Evolutionary conservation across 805 yeast species (phyloP), one percentile per base, ranked within the genome.

Genomic region (Spathaspora boniae): DNA sequence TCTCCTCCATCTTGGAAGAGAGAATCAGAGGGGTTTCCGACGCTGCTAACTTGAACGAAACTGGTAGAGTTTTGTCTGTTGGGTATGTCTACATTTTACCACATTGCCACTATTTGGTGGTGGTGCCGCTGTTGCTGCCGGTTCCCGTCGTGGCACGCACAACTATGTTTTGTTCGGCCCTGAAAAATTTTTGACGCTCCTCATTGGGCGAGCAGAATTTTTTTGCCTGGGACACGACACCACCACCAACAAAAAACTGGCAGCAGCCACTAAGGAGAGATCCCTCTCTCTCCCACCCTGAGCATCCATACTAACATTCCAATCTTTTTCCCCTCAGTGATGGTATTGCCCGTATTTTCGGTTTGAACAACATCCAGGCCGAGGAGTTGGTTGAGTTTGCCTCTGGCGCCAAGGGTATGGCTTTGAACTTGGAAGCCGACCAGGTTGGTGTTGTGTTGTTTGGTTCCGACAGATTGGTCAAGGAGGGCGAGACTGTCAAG

Each of bases 291-390:
- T 22, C n/a, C n/a, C 25, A 22, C n/a, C n/a, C n/a, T n/a, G n/a
- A n/a, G 25, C n/a, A 11, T 15, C 20, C 16, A 24, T 68, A 68
- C 74, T 70, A 68, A 70, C 66, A 42, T n/a, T n/a, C n/a, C n/a
- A 23, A 25, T 28, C 14, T 34, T 37, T 48, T 11, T 60, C n/a
- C n/a, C n/a, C n/a, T n/a, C n/a, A 80, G 98, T 85, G 99, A 93
- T 74, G 99, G 99, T 93, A 93, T 93, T 68, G 99, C 98, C 70
- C 94, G 98, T 82, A 96, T 93, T 64, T 93, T 86, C 76, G 99
- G 99, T 76, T 78, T 93, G 62, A 93, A 89, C 93, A 93, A 93
- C 81, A 82, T 88, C 73, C 98, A 91, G 80, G 98, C 98, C 66
- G 98, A 93, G 78, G 99, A 93, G 78, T 81, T 93, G 70, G 97